Base-by-base conservation (phyloP, 768 basidiomycete genomes). In the Lactarius vividus region DNA sequence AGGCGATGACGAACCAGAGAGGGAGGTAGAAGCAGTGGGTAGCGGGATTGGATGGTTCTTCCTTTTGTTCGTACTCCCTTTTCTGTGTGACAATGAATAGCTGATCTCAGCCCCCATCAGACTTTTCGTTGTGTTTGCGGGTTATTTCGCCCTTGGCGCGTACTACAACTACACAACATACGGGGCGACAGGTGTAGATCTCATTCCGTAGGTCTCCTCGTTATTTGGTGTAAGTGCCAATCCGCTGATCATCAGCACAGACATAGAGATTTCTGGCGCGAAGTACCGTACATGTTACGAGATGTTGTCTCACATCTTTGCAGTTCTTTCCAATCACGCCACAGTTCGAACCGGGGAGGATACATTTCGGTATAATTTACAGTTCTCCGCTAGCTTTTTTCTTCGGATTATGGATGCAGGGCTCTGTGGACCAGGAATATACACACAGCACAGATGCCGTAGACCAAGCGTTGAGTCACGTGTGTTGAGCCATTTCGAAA, bases 21-120 rank as follows among this genome's bases (percentile, higher is more conserved):
- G 64, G 54, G 67, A 73, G 26, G 63, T 28, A 29, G 69, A 72
- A 69, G 57, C 67, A 0, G 82, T 84, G 29, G 89, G 88, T 4
- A 91, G 87, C 75, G 91, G 88, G 28, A 78, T 96, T n/a, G 89
- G 91, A 3, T 94, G 90, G 83, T 94, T 95, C 79, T 91, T 95
- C 80, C 79, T 93, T 35, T 79, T 93, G 92, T 91, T 75, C 75
- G 91, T 75, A 15, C 39, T 58, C 1, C 7, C 18, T 53, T 52
- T 29, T 37, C 9, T 40, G 54, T 20, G 11, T 23, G 59, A 26
- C 6, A 52, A 58, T 18, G n/a, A 20, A 13, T 29, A 13, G 11
- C 61, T 64, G 35, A 68, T 52, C 60, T 62, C 64, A 49, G 15
- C 33, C 40, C 55, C 52, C 35, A 37, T 11, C 70, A 91, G 87